phyloP scores from a whole-genome alignment of 2,329 filamentous ascomycete species.

The Fusarium phyllophilum region DNA sequence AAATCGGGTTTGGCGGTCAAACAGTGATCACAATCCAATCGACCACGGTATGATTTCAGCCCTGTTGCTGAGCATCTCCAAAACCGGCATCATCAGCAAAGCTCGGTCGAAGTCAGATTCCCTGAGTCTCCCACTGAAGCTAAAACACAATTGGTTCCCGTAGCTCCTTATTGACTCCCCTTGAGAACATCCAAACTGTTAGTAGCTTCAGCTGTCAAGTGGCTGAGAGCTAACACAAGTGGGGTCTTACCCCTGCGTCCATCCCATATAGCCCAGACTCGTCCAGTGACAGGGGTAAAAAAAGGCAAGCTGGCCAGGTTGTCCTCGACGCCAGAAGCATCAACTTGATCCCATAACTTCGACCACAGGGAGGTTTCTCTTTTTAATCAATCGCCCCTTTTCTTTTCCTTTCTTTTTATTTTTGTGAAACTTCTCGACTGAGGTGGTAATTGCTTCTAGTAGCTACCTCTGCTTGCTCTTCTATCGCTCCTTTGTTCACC shows the following conservation, averaged over 20 bases:
- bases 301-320: slow-evolving; percentile 42
- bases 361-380: slow-evolving; percentile 34
- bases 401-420: slow-evolving; percentile 20
- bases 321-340: slow-evolving; percentile 37
- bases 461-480: slow-evolving; percentile 29
- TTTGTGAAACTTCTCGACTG: slow-evolving; percentile 10
- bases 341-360: slow-evolving; percentile 37
- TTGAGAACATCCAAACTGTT: slow-evolving; percentile 22
- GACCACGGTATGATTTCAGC: background rate
- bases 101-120: background rate
- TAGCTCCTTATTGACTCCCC: background rate
- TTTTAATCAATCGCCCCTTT: slow-evolving; percentile 29
- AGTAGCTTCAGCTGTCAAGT: slow-evolving; percentile 35
- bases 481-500: slow-evolving; percentile 39
- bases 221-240: slow-evolving; percentile 31
- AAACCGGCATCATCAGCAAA: background rate
- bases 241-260: slow-evolving; percentile 41
- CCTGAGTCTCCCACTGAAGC: background rate
- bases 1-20: background rate
- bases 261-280: slow-evolving; percentile 14
- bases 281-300: slow-evolving; percentile 26
- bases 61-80: background rate
- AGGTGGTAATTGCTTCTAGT: slow-evolving; percentile 35
- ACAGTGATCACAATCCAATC: background rate
- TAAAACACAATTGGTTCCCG: slow-evolving; percentile 18